Evolutionary conservation across 257 asterid species (phyloP), one percentile per base, ranked within the genome.

Genomic region (Solanum lignicaule): DNA sequence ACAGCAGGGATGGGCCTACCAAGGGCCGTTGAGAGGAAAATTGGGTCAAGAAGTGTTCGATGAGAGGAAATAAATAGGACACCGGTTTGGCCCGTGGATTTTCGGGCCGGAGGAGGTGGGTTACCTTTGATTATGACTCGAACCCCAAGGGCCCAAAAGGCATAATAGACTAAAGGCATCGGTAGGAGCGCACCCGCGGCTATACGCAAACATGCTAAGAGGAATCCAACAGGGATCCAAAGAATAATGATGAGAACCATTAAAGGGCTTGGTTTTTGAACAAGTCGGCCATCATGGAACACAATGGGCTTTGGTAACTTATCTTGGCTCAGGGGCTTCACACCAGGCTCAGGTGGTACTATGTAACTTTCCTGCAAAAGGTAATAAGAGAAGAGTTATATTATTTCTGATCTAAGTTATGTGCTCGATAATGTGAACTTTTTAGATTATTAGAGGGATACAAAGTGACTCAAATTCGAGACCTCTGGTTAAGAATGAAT

Each of bases 281-380:
- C 98, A 2, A 95, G 95, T 12, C 98, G 91, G 1, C 98, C 98
- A n/a, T 95, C 98, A 74, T 95, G 98, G 90, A 95, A 95, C 39
- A 95, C 90, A 38, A 95, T 87, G 0, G 94, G 95, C 66, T 93
- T 95, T 7, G 91, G 91, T 84, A 95, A 83, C 88, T 89, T 92
- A 76, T 94, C 96, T 0, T 52, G 91, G 91, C 93, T 88, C 87
- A 94, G 90, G 15, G 97, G 94, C 74, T 86, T 84, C 14, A 91
- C 89, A 23, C 33, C 87, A 18, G 89, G 90, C 36, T 71, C 83
- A 60, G 81, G 41, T 4, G 87, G 91, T 39, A 95, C 98, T 20
- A 92, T 35, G 88, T 94, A 95, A 66, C 95, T 83, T 84, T 94
- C 98, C 98, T 94, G 92, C 76, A 84, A 55, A 81, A 38, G 4